Base-by-base conservation (phyloP, 2,329 filamentous ascomycete genomes). In the Hypoxylon sp. region DNA sequence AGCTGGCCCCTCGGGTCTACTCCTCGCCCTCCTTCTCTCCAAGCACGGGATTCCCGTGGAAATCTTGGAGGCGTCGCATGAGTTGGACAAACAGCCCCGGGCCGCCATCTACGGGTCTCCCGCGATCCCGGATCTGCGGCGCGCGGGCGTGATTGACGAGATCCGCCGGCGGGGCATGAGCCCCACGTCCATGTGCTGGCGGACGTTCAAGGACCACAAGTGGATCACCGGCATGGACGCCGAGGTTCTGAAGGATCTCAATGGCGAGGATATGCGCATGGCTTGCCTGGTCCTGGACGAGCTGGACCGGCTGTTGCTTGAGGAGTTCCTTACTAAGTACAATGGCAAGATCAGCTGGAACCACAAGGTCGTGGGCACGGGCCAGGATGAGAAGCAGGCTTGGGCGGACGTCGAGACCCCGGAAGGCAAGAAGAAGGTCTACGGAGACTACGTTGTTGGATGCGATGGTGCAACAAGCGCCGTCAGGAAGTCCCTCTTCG, bases 71-170 rank as follows among this genome's bases (percentile, higher is more conserved):
- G 84, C 85, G 2, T 82, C 84, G 1, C 76, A 82, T 27, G 80
- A 84, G 60, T 81, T 90, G 50, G 87, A 90, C 79, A 81, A 85
- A 64, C 87, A 88, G 64, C 89, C 89, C 0, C 86, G 89, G 30
- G 89, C 89, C 13, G 86, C 88, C 2, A 87, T 90, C 77, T 90
- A 90, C 75, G 87, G 85, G 2, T 82, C 86, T 0, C 83, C 88
- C 0, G 88, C 88, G 1, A 84, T 88, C 48, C 85, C 85, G 42
- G 88, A 89, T 64, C 82, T 91, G 54, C 75, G 81, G 44, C 83
- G 86, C n/a, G 89, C 89, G 0, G 89, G 89, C 0, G 83, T 91
- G 10, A 79, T 90, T 17, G 70, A 75, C 31, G 73, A 80, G 72
- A 76, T 84, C 31, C 79, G 79, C 1, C 72, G 72, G 31, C 75